Evolutionary conservation across 371 early-diverging fungal genomes (phyloP), one percentile per base, ranked within the genome.

Genomic region (Saksenaea vasiformis): DNA sequence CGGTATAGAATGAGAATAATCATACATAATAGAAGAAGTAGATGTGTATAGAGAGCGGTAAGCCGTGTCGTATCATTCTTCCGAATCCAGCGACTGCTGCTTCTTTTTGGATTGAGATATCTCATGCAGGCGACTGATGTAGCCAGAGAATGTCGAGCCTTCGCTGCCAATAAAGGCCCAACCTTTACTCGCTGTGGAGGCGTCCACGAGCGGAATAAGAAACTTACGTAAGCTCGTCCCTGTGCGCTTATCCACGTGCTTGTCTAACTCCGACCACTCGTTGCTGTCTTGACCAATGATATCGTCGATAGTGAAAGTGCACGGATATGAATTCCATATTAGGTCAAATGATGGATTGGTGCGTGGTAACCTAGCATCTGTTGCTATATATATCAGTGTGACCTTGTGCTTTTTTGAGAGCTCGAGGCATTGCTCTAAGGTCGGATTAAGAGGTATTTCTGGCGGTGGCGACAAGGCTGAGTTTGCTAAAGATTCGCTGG

Each of bases 271-370:
- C 14, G 39, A 14, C 62, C 63, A 70, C 5, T 22, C 43, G 11
- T 37, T 37, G 14, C 36, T 22, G 17, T 58, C 58, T 19, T 58
- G 37, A 8, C 27, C 56, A 3, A 73, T n/a, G 56, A 87, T 74
- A 61, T 85, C 83, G 56, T 80, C 75, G 47, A 87, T 62, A 0
- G 82, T 82, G 61, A 87, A 87, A 24, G 80, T 85, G 62, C 87
- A 87, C 5, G 87, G 85, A 58, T 78, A 81, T 35, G 70, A 76
- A 19, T 70, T 69, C 61, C 76, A 85, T 36, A 85, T 54, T 8
- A 73, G 69, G 17, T 71, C 71, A 66, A 83, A 79, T 14, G 77
- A 68, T 15, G 67, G 63, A 58, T 78, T 76, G 24, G 58, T 60
- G 43, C 83, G 64, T 11, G 87, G 84, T 26, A 68, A 67, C 1